A percentile compares a stretch with the other conserved stretches of the same genome.
phyloP scores from a whole-genome alignment of 805 yeast species.

The Suhomyces xylopsoci region DNA sequence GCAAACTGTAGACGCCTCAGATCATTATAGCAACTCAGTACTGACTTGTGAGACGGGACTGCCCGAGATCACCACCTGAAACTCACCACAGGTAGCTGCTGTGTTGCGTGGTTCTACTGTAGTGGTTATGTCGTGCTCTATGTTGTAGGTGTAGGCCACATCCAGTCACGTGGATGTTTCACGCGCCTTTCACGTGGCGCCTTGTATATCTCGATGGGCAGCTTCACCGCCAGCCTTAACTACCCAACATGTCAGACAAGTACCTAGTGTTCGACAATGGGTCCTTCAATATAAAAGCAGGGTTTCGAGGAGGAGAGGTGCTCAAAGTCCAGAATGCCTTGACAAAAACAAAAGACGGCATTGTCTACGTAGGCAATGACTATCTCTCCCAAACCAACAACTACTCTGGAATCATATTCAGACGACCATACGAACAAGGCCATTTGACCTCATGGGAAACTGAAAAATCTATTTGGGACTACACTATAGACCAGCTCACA shows the following conservation, averaged over 20 bases:
- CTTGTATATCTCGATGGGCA: not conserved
- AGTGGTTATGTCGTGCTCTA: not conserved
- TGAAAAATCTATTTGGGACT: conserved; percentile 89
- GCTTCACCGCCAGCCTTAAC: not conserved
- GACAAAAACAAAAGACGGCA: conserved; percentile 71
- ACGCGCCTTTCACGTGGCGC: not conserved
- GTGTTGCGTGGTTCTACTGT: not conserved
- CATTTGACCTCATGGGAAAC: conserved; percentile 89
- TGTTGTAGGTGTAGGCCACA: not conserved
- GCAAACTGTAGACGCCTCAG: not conserved
- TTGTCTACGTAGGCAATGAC: conserved; percentile 66
- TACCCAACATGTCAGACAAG: conserved; percentile 3
- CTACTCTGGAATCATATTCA: conserved; percentile 66
- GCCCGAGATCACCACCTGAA: not conserved
- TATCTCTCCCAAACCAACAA: conserved; percentile 63
- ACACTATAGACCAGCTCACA: conserved; percentile 48
- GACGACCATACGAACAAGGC: conserved; percentile 86
- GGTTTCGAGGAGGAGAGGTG: conserved; percentile 20
- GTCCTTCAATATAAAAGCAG: conserved; percentile 69
- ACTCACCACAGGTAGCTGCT: not conserved
- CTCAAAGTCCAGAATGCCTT: conserved; percentile 63
- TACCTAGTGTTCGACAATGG: conserved; percentile 83
- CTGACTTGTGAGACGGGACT: not conserved
- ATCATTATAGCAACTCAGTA: not conserved
- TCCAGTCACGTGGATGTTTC: not conserved